These are phyloP conservation scores for Echites panduratus DNA, from an alignment of 257 asterid genomes.

Conservation along the genomic window DNA sequence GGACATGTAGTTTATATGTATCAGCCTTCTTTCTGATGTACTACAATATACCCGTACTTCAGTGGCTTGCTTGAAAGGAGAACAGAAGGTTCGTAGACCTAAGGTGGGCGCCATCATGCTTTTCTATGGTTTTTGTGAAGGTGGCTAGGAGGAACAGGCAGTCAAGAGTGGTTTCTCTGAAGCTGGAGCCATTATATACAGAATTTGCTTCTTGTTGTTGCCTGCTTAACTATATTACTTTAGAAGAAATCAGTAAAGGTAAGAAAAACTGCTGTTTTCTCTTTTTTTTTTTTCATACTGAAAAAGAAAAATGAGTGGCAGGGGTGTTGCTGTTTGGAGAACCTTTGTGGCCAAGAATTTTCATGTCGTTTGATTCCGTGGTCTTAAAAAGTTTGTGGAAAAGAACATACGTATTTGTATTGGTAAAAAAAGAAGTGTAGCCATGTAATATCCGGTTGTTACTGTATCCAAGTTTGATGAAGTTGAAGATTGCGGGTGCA, in stretches of 20 bases:
- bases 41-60: background rate
- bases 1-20: background rate
- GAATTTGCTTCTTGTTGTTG: slow-evolving; percentile 4
- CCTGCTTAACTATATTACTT: background rate
- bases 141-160: slow-evolving; percentile 85
- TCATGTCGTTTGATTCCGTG: background rate
- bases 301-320: background rate
- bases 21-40: background rate
- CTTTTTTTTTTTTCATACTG: background rate
- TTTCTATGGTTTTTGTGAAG: slow-evolving; percentile 53
- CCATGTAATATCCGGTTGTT: background rate
- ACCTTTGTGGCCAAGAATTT: background rate
- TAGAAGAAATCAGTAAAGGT: background rate
- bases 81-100: slow-evolving; percentile 85
- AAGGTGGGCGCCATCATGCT: slow-evolving; percentile 97
- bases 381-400: background rate
- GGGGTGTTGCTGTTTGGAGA: background rate
- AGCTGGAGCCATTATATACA: slow-evolving; percentile 73
- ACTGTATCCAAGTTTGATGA: background rate
- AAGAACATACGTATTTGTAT: background rate
- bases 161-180: slow-evolving; percentile 89
- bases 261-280: background rate
- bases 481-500: too few species aligned
- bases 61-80: slow-evolving; percentile 99
- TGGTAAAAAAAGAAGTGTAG: background rate